Base-by-base conservation (phyloP, 139 green algal species). In the Desmodesmus armatus region DNA sequence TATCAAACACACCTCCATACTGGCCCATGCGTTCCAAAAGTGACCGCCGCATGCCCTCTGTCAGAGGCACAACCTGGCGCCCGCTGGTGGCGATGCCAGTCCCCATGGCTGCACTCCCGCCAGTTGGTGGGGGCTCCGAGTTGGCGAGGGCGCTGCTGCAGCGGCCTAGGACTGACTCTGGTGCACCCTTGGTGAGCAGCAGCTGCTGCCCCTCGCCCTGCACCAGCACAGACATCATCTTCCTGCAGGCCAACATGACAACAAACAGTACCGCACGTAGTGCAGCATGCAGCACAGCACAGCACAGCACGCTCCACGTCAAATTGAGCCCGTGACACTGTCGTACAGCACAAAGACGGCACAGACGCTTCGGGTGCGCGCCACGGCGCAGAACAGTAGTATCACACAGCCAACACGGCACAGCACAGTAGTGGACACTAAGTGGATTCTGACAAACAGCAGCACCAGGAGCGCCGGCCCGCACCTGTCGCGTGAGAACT, bases 181-280 rank as follows among this genome's bases (percentile, higher is more conserved):
- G 93, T 11, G 96, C 95, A 11, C 96, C 96, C 88, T 99, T 98
- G 81, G 53, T 77, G 37, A 94, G 93, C 75, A 96, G 78, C 25
- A 87, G 29, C n/a, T 58, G 55, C n/a, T 75, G 65, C 1, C 51
- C 76, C 6, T 65, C 76, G 23, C 81, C 81, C 25, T 66, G 43
- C 49, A 81, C 91, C 25, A 98, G 85, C 66, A 96, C 94, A 39
- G 89, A 95, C 96, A 99, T 99, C 88, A 96, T 97, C 89, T 99
- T 99, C 55, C 96, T 91, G 86, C 87, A 76, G 21, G 25, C 4
- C 21, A 3, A 17, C 15, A 39, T 27, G 13, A 67, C 13, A 60
- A 37, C 7, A 5, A 21, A 43, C 31, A 33, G 11, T 19, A 65
- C 55, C 9, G 6, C 55, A 65, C n/a, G 21, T n/a, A n/a, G 58